Conservation (phyloP, 2,329 filamentous ascomycete genomes). For the Dryadomyces sulphureus region DNA sequence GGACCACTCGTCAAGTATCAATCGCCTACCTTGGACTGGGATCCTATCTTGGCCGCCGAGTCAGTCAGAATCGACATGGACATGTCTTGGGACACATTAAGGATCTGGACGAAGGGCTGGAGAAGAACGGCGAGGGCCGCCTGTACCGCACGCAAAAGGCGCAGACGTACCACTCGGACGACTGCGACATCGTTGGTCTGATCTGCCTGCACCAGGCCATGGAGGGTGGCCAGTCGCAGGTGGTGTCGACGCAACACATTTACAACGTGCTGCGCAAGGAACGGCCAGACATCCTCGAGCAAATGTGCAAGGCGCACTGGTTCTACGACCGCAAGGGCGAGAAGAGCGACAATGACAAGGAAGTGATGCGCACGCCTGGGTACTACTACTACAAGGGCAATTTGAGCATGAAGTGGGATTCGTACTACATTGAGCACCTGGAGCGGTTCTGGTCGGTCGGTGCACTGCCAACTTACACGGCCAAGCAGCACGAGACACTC, state of each 20-base stretch:
- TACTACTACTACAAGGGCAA: not conserved
- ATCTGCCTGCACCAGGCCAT: conserved; percentile 1
- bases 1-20: not conserved
- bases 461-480: not conserved
- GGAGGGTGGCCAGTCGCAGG: conserved; percentile 1
- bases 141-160: conserved; percentile 2
- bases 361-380: conserved; percentile 2
- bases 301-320: not conserved
- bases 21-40: not conserved
- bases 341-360: not conserved
- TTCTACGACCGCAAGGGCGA: conserved; percentile 3
- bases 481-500: not conserved
- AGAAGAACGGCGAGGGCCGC: conserved; percentile 1
- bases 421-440: not conserved
- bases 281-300: not conserved
- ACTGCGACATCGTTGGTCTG: conserved; percentile 1
- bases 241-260: conserved; percentile 1
- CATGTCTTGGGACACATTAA: conserved; percentile 3
- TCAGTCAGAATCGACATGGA: not conserved
- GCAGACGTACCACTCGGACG: conserved; percentile 1
- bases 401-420: conserved; percentile 1
- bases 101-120: conserved; percentile 1
- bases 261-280: not conserved
- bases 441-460: not conserved
- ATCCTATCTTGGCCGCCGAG: not conserved